Evolutionary conservation across 192 early-diverging fungal species (phyloP).

Genomic region (Coemansia sp.): DNA sequence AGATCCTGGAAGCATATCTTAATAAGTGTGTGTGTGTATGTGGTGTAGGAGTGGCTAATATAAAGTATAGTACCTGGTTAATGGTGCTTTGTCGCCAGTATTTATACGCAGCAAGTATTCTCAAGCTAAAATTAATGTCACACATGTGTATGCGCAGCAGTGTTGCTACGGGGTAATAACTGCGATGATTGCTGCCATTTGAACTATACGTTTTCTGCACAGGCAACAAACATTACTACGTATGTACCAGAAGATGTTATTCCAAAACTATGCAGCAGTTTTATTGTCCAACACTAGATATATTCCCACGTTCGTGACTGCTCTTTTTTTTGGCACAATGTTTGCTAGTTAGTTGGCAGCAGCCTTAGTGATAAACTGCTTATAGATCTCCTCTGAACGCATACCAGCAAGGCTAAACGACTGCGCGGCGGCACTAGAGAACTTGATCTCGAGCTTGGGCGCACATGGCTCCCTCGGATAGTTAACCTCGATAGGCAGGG

Average conservation of each 20-base stretch:
- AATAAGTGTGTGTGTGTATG: not conserved
- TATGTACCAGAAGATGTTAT: not conserved
- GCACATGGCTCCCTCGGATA: conserved; percentile 50
- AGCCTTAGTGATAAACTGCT: conserved; percentile 23
- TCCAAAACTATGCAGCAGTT: not conserved
- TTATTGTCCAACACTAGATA: not conserved
- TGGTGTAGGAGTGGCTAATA: not conserved
- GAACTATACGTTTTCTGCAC: not conserved
- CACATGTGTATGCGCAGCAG: not conserved
- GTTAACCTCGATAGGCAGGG: conserved; percentile 44
- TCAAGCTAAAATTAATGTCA: not conserved
- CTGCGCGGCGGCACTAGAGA: conserved; percentile 20
- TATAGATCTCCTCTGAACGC: conserved; percentile 51
- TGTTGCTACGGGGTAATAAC: not conserved
- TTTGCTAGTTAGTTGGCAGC: not conserved
- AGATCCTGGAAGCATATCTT: not conserved
- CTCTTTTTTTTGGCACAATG: not conserved
- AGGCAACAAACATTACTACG: not conserved
- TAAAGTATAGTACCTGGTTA: not conserved
- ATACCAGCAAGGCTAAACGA: conserved; percentile 37
- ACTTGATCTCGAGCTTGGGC: conserved; percentile 51
- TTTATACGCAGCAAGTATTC: not conserved
- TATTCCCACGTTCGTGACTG: conserved; percentile 1
- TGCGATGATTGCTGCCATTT: not conserved
- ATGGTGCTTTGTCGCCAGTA: not conserved